Base-by-base conservation (phyloP, 495 filamentous ascomycete species). In the Xylaria flabelliformis region DNA sequence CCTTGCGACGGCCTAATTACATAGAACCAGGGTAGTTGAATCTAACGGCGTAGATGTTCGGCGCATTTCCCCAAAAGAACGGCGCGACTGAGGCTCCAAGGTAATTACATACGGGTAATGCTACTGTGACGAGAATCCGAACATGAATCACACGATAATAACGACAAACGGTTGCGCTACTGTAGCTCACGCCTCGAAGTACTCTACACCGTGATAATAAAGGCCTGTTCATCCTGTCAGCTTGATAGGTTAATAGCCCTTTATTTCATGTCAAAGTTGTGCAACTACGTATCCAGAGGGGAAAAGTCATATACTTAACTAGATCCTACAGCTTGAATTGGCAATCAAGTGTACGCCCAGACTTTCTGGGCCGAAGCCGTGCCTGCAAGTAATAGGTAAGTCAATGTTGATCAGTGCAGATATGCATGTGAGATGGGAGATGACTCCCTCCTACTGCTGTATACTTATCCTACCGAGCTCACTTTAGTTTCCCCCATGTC, bases 371-470 rank as follows among this genome's bases (percentile, higher is more conserved):
- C 70, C 63, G 32, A 58, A 51, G 50, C 62, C 62, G 41, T 66
- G 24, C 21, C 69, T 67, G 70, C 70, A 67, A 66, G 70, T 48
- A 61, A 65, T 61, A 66, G 61, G 53, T 67, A 66, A 67, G 53
- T 67, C 29, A 59, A 64, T 48, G 69, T 51, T 71, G 69, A 71
- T 71, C 69, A 67, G 70, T 72, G 63, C 70, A 72, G 70, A 50
- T 67, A 72, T 72, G 70, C 70, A 72, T 66, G 69, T 66, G 70
- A 72, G 70, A 66, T 72, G 41, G 42, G 63, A 56, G 50, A 67
- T 46, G 39, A 51, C 15, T 53, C 10, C 39, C 44, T 65, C 59
- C 39, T 65, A 34, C 34, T 19, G 7, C 10, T 12, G 41, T 42
- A 42, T 10, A 10, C 8, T 36, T 62, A 55, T 63, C 42, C 56